phyloP scores from a whole-genome alignment of 2,329 filamentous ascomycete genomes.

The Ascochyta koolunga region DNA sequence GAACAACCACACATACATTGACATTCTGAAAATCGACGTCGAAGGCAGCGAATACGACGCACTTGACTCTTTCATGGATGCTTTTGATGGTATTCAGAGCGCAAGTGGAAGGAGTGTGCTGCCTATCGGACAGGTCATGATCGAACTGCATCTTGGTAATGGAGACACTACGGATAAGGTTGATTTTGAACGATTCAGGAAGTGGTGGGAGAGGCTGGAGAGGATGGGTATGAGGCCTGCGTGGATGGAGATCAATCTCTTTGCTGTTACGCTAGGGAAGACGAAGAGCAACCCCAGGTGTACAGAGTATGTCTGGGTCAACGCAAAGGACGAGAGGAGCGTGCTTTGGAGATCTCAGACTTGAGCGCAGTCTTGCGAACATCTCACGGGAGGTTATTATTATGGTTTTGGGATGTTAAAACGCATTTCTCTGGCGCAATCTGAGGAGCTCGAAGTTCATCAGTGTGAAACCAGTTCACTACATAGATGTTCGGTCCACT shows the following conservation, averaged over 20 bases:
- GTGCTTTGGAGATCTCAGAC: conserved; percentile 29
- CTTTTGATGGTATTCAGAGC: conserved; percentile 27
- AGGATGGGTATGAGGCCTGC: conserved; percentile 43
- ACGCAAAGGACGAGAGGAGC: conserved; percentile 36
- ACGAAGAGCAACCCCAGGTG: conserved; percentile 38
- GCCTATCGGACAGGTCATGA: conserved; percentile 44
- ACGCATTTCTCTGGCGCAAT: no score
- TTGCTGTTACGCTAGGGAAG: conserved; percentile 36
- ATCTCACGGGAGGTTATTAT: no score
- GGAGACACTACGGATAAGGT: conserved; percentile 25
- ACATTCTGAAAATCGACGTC: conserved; percentile 44
- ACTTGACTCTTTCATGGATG: conserved; percentile 40
- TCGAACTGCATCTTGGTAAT: conserved; percentile 40
- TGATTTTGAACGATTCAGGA: conserved; percentile 35
- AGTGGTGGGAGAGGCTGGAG: conserved; percentile 44
- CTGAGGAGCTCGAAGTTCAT: no score
- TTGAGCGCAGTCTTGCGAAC: no score
- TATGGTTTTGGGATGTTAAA: no score
- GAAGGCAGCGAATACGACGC: conserved; percentile 42
- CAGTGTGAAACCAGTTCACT: no score
- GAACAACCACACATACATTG: conserved; percentile 44
- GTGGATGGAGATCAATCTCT: conserved; percentile 44
- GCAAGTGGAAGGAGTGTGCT: conserved; percentile 29
- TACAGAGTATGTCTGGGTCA: conserved; percentile 46
- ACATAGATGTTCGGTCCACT: no score